A percentile compares a stretch with the other conserved stretches of the same genome.
These are phyloP conservation scores for Mortierella sp. DNA, from an alignment of 371 early-diverging fungal genomes.

Conservation along the genomic window DNA sequence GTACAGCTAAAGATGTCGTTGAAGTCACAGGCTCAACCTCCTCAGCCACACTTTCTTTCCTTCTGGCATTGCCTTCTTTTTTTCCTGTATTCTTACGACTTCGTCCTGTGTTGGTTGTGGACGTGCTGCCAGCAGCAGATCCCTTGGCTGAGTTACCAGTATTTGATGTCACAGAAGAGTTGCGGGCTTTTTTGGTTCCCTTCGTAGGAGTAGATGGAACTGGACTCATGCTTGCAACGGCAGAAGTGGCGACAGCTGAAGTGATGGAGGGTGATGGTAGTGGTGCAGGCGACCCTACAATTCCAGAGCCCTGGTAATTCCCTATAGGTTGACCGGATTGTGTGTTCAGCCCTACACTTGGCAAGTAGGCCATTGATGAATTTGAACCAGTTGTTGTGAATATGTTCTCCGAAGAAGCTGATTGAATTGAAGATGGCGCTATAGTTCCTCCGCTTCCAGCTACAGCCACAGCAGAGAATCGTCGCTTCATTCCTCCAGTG, in stretches of 20 bases:
- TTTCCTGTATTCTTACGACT: slow-evolving; percentile 18
- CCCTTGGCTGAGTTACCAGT: slow-evolving; percentile 5
- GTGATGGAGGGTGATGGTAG: slow-evolving; percentile 1
- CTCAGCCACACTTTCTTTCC: slow-evolving; percentile 20
- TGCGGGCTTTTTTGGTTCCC: slow-evolving; percentile 23
- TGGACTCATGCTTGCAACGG: neutral
- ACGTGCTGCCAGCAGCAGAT: neutral
- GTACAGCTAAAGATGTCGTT: neutral
- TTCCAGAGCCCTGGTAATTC: slow-evolving; percentile 5
- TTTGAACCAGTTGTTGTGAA: too few species aligned
- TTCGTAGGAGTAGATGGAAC: slow-evolving; percentile 3
- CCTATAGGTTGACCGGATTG: neutral
- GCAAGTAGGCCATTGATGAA: too few species aligned
- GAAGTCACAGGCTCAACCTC: neutral
- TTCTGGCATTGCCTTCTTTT: slow-evolving; percentile 20
- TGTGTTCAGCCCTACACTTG: too few species aligned
- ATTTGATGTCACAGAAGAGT: slow-evolving; percentile 24
- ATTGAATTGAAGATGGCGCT: too few species aligned
- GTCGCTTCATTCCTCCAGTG: slow-evolving; percentile 7
- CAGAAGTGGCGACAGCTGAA: slow-evolving; percentile 11
- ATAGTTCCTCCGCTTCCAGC: neutral
- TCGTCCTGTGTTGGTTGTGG: neutral
- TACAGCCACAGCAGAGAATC: neutral
- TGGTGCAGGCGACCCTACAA: slow-evolving; percentile 14
- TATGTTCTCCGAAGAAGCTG: too few species aligned